Conservation (phyloP, 176 grass and related monocot genomes). For the Zea mays region DNA sequence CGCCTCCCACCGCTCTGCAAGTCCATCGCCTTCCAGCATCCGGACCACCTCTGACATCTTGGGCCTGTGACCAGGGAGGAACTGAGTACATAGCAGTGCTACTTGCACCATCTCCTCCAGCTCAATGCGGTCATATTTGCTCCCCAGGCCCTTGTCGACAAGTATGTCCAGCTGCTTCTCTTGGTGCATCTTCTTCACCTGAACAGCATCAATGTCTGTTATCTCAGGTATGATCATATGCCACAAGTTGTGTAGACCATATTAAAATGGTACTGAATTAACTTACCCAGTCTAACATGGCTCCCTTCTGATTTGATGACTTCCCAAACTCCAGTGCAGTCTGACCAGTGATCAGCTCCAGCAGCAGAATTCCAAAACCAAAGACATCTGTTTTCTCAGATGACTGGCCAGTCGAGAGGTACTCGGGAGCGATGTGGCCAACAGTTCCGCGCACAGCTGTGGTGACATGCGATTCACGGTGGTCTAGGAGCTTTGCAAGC, state of each 20-base stretch:
- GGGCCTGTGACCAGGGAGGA: conserved; percentile 67
- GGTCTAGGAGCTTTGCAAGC: conserved; percentile 82
- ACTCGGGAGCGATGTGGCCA: conserved; percentile 85
- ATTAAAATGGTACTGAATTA: conserved; percentile 31
- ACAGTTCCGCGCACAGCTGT: conserved; percentile 82
- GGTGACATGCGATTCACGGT: conserved; percentile 80
- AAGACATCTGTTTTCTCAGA: conserved; percentile 93
- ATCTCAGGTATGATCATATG: conserved; percentile 18
- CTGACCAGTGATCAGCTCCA: conserved; percentile 77
- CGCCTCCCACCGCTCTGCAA: conserved; percentile 81
- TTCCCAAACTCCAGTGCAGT: conserved; percentile 81
- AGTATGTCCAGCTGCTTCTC: conserved; percentile 78
- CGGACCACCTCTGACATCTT: conserved; percentile 79
- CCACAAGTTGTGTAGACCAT: not conserved
- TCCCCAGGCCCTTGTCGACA: conserved; percentile 64
- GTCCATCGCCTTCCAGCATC: conserved; percentile 88
- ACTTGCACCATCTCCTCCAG: conserved; percentile 87
- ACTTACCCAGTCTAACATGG: conserved; percentile 92
- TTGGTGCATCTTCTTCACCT: conserved; percentile 89
- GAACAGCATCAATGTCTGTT: conserved; percentile 21
- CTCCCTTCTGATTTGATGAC: conserved; percentile 81
- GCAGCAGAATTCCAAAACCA: conserved; percentile 78
- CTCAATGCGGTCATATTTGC: conserved; percentile 68
- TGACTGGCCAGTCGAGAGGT: conserved; percentile 84
- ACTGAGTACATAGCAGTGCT: conserved; percentile 78